Conservation (phyloP, 768 basidiomycete genomes). For the Collybia sordida region DNA sequence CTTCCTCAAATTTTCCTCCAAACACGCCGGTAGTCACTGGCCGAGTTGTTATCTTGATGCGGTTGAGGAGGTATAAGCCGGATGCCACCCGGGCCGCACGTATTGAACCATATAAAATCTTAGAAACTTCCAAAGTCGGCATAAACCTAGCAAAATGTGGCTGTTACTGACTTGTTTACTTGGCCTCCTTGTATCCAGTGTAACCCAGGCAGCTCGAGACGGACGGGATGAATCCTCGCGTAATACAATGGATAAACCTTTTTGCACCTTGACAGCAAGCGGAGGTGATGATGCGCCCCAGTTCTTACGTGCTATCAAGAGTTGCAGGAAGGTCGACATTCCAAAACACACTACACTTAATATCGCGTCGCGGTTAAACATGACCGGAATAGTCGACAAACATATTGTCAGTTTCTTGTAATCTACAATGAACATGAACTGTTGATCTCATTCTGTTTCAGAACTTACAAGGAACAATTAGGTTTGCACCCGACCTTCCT, state of each 20-base stretch:
- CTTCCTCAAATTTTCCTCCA: too few species aligned
- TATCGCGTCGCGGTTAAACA: slow-evolving; percentile 50
- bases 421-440: neutral
- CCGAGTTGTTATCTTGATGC: too few species aligned
- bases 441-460: too few species aligned
- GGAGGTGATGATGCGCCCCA: slow-evolving; percentile 54
- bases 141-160: too few species aligned
- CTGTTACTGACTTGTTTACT: neutral
- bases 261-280: slow-evolving; percentile 41
- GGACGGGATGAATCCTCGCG: neutral
- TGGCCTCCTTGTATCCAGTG: neutral
- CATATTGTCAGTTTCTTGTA: slow-evolving; percentile 40
- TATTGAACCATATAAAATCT: too few species aligned
- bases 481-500: slow-evolving; percentile 47
- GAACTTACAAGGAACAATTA: slow-evolving; percentile 50
- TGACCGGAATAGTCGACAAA: slow-evolving; percentile 49
- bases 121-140: too few species aligned
- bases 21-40: too few species aligned
- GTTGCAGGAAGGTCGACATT: slow-evolving; percentile 41
- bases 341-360: slow-evolving; percentile 47
- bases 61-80: too few species aligned
- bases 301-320: slow-evolving; percentile 41
- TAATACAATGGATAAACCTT: neutral
- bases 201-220: slow-evolving; percentile 1
- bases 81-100: too few species aligned